Evolutionary conservation across 2,329 filamentous ascomycete species (phyloP).

Genomic region (Orbilia oligospora): DNA sequence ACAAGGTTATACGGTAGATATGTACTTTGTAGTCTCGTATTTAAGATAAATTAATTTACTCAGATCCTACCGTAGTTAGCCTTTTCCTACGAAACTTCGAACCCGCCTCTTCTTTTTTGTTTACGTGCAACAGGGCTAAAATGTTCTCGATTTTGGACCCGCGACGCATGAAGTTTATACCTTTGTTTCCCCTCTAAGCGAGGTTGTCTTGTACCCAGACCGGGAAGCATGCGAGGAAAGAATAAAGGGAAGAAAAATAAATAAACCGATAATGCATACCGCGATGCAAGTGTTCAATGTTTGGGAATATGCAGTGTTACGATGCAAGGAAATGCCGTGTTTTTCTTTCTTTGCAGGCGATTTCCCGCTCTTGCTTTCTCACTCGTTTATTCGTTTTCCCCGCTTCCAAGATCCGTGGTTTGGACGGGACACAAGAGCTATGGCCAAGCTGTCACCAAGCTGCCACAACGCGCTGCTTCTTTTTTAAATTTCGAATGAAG

Average conservation of each 20-base stretch:
- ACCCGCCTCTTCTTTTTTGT: background rate
- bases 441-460: background rate
- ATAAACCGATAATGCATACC: background rate
- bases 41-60: background rate
- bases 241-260: conserved; percentile 17
- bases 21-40: background rate
- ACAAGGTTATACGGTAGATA: conserved; percentile 14
- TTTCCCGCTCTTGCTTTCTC: background rate
- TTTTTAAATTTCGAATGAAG: background rate
- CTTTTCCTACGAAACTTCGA: background rate
- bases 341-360: background rate
- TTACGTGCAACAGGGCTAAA: conserved; percentile 1
- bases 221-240: background rate
- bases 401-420: conserved; percentile 17
- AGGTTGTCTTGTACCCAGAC: no score
- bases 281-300: conserved; percentile 3
- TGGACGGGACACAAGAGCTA: background rate
- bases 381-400: background rate
- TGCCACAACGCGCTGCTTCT: background rate
- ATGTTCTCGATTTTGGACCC: background rate
- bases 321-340: conserved; percentile 16
- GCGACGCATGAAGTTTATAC: background rate
- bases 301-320: conserved; percentile 29
- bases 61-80: conserved; percentile 1
- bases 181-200: background rate